These are phyloP conservation scores for Septoria linicola DNA, from an alignment of 2,329 filamentous ascomycete species.

Conservation along the genomic window DNA sequence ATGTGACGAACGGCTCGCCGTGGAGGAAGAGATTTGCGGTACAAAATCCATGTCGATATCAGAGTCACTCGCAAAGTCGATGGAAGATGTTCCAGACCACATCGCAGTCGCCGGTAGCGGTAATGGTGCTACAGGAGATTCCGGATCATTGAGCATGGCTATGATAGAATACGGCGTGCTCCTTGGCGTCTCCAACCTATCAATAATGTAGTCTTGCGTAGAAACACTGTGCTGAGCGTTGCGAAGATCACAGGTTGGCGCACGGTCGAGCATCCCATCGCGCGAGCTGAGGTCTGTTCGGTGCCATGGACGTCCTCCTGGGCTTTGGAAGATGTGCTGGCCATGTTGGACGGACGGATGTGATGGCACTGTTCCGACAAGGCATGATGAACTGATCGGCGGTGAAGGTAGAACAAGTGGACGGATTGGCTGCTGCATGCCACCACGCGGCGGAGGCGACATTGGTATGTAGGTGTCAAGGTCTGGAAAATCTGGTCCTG, in stretches of 20 bases:
- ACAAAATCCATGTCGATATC: no score
- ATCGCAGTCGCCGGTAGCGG: no score
- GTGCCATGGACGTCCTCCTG: no score
- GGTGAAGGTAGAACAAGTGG: conserved; percentile 7
- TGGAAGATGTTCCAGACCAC: no score
- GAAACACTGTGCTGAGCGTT: neutral
- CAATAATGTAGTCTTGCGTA: neutral
- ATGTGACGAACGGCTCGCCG: no score
- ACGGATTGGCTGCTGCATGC: neutral
- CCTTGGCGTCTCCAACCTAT: conserved; percentile 5
- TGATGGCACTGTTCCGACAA: neutral
- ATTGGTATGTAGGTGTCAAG: conserved; percentile 2
- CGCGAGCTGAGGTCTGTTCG: no score
- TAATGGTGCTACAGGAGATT: neutral
- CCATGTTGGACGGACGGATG: neutral
- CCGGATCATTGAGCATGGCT: neutral
- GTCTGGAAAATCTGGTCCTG: neutral
- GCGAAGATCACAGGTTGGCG: neutral
- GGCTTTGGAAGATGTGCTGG: neutral
- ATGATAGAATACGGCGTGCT: conserved; percentile 1
- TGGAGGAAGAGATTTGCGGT: no score
- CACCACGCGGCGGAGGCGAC: neutral
- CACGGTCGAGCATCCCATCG: no score
- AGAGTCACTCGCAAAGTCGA: no score
- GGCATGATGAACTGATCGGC: neutral